These are phyloP conservation scores for Xylaria cubensis DNA, from an alignment of 495 filamentous ascomycete species.

Conservation along the genomic window DNA sequence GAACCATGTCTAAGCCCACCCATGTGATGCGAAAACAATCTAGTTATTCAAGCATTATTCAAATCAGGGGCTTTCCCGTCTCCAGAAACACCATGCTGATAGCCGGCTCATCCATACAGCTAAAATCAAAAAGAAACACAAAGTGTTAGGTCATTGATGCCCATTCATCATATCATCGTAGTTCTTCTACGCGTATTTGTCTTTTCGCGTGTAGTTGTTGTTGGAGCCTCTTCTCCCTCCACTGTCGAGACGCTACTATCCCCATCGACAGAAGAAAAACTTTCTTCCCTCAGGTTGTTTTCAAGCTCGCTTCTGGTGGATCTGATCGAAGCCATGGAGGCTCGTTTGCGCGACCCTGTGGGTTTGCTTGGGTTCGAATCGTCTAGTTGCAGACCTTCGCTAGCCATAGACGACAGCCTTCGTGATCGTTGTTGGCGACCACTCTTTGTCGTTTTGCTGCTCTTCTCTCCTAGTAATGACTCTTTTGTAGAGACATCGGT, in stretches of 20 bases:
- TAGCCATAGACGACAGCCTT: conserved; percentile 33
- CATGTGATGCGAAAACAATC: background rate
- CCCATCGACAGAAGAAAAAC: background rate
- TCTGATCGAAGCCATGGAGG: conserved; percentile 49
- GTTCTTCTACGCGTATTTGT: conserved; percentile 52
- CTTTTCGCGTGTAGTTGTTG: conserved; percentile 24
- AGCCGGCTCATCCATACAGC: conserved; percentile 21
- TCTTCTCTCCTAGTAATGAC: conserved; percentile 23
- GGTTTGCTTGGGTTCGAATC: conserved; percentile 20
- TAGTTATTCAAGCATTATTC: conserved; percentile 18
- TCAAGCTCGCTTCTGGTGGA: conserved; percentile 36
- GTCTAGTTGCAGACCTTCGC: conserved; percentile 35
- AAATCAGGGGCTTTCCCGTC: background rate
- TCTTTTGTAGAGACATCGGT: conserved; percentile 25
- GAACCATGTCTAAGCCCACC: background rate
- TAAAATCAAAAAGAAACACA: conserved; percentile 22
- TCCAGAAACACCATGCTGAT: conserved; percentile 32
- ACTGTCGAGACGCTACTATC: conserved; percentile 27
- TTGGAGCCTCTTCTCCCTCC: conserved; percentile 26
- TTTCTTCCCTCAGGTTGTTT: conserved; percentile 29
- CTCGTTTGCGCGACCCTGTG: conserved; percentile 40
- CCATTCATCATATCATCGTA: conserved; percentile 61
- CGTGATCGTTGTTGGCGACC: conserved; percentile 37
- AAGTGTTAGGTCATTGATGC: background rate
- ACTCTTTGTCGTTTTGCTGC: conserved; percentile 30